phyloP scores from a whole-genome alignment of 257 asterid genomes.

The Perilla frutescens region DNA sequence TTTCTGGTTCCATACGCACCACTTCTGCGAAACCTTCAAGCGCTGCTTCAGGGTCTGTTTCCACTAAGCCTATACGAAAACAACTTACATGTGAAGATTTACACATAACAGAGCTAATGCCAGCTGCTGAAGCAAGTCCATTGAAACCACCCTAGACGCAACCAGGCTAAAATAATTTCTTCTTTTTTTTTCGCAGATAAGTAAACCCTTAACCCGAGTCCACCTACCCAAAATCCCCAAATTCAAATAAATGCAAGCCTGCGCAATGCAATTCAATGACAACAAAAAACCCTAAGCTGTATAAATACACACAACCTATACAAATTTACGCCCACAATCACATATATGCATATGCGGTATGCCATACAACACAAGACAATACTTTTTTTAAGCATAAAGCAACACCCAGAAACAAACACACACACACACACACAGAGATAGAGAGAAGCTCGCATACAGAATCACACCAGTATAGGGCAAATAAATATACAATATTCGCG shows the following conservation, averaged over 20 bases:
- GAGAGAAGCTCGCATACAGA: conserved; percentile 3
- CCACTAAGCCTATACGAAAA: conserved; percentile 70
- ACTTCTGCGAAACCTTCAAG: conserved; percentile 93
- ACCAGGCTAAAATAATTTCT: neutral
- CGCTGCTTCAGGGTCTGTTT: conserved; percentile 93
- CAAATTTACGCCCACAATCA: conserved; percentile 21
- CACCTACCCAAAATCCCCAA: conserved; percentile 12
- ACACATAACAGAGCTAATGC: neutral
- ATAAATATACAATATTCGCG: neutral
- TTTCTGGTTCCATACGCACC: conserved; percentile 92
- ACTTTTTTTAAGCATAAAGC: neutral
- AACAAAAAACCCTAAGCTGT: neutral
- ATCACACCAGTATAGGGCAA: conserved; percentile 21
- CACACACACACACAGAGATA: too few relatives aligned
- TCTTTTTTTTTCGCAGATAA: neutral
- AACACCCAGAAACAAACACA: too few relatives aligned
- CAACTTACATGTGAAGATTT: conserved; percentile 19
- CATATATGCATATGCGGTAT: neutral
- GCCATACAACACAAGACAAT: neutral
- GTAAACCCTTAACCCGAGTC: neutral
- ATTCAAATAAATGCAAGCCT: neutral
- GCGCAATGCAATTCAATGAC: neutral
- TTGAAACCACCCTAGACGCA: neutral
- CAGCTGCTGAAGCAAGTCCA: conserved; percentile 8
- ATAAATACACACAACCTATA: neutral